Conservation (phyloP, 371 early-diverging fungal species). For the Saksenaea oblongispora region DNA sequence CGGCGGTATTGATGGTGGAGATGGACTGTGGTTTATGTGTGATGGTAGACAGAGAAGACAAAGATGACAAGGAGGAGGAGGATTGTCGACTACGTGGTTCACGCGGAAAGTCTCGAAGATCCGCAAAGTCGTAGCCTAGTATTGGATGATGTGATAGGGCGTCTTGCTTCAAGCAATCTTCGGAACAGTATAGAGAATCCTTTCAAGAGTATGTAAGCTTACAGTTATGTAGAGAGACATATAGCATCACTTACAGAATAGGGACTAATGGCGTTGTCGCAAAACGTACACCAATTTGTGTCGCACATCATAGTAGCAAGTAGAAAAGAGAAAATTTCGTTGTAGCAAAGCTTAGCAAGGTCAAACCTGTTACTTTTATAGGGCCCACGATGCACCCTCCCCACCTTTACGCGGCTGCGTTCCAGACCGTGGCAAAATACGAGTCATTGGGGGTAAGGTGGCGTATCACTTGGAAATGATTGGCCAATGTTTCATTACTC, state of each 20-base stretch:
- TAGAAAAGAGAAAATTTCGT: not conserved
- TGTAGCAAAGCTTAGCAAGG: not conserved
- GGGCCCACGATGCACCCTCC: not conserved
- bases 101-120: constrained; percentile 14
- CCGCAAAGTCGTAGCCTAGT: constrained; percentile 23
- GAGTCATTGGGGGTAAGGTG: not conserved
- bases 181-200: constrained; percentile 31
- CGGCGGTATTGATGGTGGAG: not conserved
- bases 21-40: not conserved
- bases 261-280: not conserved
- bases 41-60: not conserved
- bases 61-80: not conserved
- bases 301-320: not conserved
- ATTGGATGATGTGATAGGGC: constrained; percentile 21
- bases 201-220: not conserved
- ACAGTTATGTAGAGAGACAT: not conserved
- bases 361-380: not conserved
- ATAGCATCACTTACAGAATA: not conserved
- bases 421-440: constrained; percentile 5
- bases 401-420: not conserved
- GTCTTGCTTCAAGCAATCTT: constrained; percentile 24
- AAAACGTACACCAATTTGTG: not conserved
- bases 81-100: not conserved
- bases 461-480: not conserved
- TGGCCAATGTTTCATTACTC: not conserved